Conservation (phyloP, 768 basidiomycete species). For the Pleurotus platypus region DNA sequence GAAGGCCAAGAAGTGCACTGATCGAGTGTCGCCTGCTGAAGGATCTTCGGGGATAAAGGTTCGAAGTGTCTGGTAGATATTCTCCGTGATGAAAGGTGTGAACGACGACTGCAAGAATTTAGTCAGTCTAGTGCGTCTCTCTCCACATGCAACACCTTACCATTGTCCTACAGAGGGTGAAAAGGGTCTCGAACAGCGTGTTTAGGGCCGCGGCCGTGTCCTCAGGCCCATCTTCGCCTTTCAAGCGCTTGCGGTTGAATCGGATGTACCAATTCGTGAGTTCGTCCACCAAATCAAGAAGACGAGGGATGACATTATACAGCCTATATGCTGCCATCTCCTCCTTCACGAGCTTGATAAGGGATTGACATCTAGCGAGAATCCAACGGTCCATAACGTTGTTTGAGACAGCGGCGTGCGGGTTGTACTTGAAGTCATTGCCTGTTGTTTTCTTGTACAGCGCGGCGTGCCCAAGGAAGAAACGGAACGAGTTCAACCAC, state of each 20-base stretch:
- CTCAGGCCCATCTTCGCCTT: slow-evolving; percentile 89
- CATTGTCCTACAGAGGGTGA: slow-evolving; percentile 95
- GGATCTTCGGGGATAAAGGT: slow-evolving; percentile 80
- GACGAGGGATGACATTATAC: slow-evolving; percentile 95
- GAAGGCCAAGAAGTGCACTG: slow-evolving; percentile 93
- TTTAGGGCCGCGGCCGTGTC: slow-evolving; percentile 89
- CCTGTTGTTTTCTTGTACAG: slow-evolving; percentile 80
- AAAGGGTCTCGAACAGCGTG: slow-evolving; percentile 91
- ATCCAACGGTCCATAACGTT: slow-evolving; percentile 99
- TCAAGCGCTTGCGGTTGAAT: slow-evolving; percentile 93
- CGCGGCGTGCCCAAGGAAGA: slow-evolving; percentile 94
- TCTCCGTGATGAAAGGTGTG: slow-evolving; percentile 97
- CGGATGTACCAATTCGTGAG: slow-evolving; percentile 99
- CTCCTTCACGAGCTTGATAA: slow-evolving; percentile 85
- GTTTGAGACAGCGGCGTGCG: slow-evolving; percentile 74
- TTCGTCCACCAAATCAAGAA: slow-evolving; percentile 90
- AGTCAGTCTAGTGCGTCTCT: slow-evolving; percentile 3
- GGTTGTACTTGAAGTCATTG: slow-evolving; percentile 79
- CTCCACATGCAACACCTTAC: slow-evolving; percentile 35
- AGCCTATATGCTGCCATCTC: slow-evolving; percentile 98
- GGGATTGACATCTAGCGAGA: slow-evolving; percentile 94
- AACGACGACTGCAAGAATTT: slow-evolving; percentile 74
- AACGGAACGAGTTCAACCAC: slow-evolving; percentile 98
- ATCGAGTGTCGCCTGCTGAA: slow-evolving; percentile 73
- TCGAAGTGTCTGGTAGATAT: slow-evolving; percentile 87